Evolutionary conservation across 805 yeast species (phyloP), one percentile per base, ranked within the genome.

Genomic region (Cyberlindnera americana): DNA sequence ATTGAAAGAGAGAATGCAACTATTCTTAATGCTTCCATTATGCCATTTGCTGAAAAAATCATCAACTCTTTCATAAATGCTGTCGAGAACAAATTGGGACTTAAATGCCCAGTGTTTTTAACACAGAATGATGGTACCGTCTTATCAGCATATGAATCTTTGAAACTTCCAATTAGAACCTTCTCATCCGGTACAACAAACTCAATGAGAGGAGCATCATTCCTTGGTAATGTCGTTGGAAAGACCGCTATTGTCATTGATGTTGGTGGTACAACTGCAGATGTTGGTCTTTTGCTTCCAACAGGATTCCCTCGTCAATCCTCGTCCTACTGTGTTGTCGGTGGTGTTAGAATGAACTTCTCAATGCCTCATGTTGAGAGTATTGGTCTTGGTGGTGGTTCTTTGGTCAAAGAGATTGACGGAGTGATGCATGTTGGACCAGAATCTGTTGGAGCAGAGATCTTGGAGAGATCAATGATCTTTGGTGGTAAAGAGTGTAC

Each of bases 51-150:
- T 6, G 61, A 55, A 33, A 66, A 62, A 41, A 67, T 69, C 37
- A 66, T 71, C 29, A 39, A 50, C 12, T 66, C 73, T 0, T 71
- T 70, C 48, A 53, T 59, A 18, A 33, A 50, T 25, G 71, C 76
- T 0, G 52, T 67, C 11, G 52, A 49, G 33, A 50, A 48, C 6
- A 44, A 33, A 22, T 43, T 65, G 13, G 70, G 70, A 0, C 44
- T 70, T 7, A 35, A 47, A 7, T 64, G 71, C 49, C 68, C 72
- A 4, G 57, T 72, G 2, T 53, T 69, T 7, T 41, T 66, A 29
- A 68, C 75, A 9, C 76, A 71, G 50, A 72, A 72, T 48, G 75
- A 72, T 44, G 77, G 76, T 6, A 71, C 77, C 1, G 65, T 70
- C 13, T 48, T 70, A 4, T 55, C 71, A 3, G 63, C 66, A 6